Percentiles rank a stretch among this genome's conserved stretches.
Conservation (phyloP, 169 alveolate species). For the Eimeria maxima region DNA sequence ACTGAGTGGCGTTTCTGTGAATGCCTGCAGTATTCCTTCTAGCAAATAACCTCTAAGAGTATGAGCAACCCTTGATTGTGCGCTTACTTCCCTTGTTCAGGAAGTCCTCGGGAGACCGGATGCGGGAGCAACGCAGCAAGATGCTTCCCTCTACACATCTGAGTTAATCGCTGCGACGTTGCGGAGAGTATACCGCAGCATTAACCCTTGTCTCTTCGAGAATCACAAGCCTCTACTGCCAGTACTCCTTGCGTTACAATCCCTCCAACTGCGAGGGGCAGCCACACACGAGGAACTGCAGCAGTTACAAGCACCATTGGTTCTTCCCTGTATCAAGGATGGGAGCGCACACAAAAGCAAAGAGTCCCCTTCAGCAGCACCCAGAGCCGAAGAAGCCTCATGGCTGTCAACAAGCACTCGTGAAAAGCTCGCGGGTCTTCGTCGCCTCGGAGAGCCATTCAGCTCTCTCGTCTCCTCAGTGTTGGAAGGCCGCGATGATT, state of each 20-base stretch:
- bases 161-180: conserved; percentile 58
- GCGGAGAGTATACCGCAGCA: conserved; percentile 87
- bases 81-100: neutral
- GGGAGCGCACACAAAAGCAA: neutral
- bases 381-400: neutral
- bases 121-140: conserved; percentile 29
- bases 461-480: conserved; percentile 81
- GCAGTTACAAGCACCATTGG: conserved; percentile 62
- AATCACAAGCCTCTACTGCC: conserved; percentile 93
- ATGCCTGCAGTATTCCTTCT: neutral
- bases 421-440: conserved; percentile 82
- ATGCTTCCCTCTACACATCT: conserved; percentile 19
- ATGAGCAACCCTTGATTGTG: neutral
- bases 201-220: conserved; percentile 93
- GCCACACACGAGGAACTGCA: conserved; percentile 51
- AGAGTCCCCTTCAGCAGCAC: neutral
- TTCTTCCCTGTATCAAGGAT: neutral
- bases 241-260: conserved; percentile 92
- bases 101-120: conserved; percentile 55
- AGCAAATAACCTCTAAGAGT: neutral
- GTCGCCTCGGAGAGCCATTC: conserved; percentile 73
- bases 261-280: conserved; percentile 86
- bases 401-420: conserved; percentile 82
- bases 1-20: neutral
- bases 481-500: conserved; percentile 86